These are phyloP conservation scores for Zostera marina DNA, from an alignment of 116 monocot genomes.

Conservation along the genomic window DNA sequence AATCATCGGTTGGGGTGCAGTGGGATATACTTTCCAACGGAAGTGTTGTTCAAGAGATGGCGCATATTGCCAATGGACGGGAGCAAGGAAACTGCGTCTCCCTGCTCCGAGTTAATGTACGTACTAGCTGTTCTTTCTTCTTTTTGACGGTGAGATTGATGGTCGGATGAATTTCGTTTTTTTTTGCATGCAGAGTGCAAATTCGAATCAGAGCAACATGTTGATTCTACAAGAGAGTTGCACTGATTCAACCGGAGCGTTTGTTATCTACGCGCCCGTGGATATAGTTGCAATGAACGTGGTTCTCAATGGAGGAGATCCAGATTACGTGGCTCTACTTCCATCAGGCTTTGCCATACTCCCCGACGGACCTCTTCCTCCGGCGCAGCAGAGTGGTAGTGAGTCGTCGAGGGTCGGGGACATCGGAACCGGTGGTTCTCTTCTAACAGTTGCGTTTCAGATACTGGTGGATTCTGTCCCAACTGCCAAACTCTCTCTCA, in stretches of 20 bases:
- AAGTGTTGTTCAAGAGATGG: constrained; percentile 76
- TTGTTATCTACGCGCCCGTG: constrained; percentile 75
- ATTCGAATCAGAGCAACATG: constrained; percentile 70
- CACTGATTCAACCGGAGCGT: constrained; percentile 60
- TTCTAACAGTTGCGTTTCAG: constrained; percentile 92
- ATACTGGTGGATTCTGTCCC: constrained; percentile 75
- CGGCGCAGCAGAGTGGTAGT: constrained; percentile 1
- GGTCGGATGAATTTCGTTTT: no score
- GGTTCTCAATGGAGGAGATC: constrained; percentile 64
- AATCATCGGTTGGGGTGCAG: constrained; percentile 13
- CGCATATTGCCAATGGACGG: constrained; percentile 71
- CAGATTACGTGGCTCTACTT: constrained; percentile 67
- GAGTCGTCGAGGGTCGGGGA: background rate
- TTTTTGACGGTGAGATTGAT: no score
- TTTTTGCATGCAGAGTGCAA: constrained; percentile 21
- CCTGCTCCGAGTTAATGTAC: constrained; percentile 77
- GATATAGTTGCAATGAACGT: constrained; percentile 68
- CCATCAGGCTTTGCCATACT: constrained; percentile 81
- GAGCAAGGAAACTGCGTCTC: constrained; percentile 78
- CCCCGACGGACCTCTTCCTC: constrained; percentile 78
- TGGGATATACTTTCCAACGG: constrained; percentile 95
- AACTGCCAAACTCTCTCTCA: constrained; percentile 63
- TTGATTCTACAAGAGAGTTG: constrained; percentile 89
- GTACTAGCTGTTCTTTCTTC: no score
- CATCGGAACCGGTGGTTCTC: constrained; percentile 31